Conservation (phyloP, 2,329 filamentous ascomycete genomes). For the Cordyceps militaris region DNA sequence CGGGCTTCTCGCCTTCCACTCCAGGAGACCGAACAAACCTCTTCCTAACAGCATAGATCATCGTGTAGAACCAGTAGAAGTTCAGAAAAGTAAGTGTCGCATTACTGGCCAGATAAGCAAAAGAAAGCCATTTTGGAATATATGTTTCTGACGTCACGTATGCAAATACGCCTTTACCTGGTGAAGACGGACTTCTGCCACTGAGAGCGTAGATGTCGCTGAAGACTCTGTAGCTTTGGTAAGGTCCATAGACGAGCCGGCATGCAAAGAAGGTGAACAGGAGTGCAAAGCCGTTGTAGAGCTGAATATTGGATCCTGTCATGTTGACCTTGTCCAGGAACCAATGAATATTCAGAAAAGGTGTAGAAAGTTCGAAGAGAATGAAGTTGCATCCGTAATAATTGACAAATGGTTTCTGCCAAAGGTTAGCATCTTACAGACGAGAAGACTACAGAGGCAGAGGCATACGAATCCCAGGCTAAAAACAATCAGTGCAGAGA, state of each 20-base stretch:
- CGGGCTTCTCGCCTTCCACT: constrained; percentile 22
- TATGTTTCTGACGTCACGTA: constrained; percentile 42
- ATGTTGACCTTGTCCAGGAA: constrained; percentile 82
- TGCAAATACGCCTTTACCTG: constrained; percentile 25
- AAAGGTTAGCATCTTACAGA: constrained; percentile 3
- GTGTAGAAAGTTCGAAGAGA: constrained; percentile 78
- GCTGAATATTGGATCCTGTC: constrained; percentile 66
- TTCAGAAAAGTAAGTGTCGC: constrained; percentile 68
- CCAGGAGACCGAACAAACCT: constrained; percentile 50
- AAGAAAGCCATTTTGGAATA: constrained; percentile 64
- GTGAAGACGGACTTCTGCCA: constrained; percentile 29
- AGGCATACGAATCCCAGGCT: constrained; percentile 69
- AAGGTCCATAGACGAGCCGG: constrained; percentile 71
- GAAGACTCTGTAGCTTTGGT: constrained; percentile 62
- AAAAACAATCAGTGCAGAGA: constrained; percentile 68
- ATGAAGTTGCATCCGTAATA: constrained; percentile 77
- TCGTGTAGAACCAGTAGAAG: constrained; percentile 81
- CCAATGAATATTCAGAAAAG: constrained; percentile 86
- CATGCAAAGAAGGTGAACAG: constrained; percentile 69
- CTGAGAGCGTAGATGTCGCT: constrained; percentile 57
- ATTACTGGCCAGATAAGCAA: constrained; percentile 63
- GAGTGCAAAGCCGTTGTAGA: constrained; percentile 69
- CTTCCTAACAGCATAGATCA: constrained; percentile 73
- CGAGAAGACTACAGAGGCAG: constrained; percentile 13
- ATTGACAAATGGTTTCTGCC: constrained; percentile 73